Percentiles rank a stretch among this genome's conserved stretches.
phyloP scores from a whole-genome alignment of 768 basidiomycete genomes.

The Pulveroboletus sp. region DNA sequence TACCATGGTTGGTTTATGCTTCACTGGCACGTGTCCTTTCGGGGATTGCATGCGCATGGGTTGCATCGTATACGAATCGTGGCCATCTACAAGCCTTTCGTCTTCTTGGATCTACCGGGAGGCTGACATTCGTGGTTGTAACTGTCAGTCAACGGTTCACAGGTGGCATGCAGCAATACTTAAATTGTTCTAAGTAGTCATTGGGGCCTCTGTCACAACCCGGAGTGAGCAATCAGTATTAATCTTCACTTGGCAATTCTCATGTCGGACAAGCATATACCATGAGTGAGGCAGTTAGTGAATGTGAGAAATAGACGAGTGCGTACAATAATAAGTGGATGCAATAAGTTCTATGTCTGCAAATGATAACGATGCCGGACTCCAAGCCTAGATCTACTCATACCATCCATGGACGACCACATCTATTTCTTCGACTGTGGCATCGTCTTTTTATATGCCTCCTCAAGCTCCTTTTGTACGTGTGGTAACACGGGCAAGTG shows the following conservation, averaged over 20 bases:
- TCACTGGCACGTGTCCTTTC: too few relatives aligned
- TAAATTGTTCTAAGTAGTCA: too few relatives aligned
- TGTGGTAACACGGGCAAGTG: slow-evolving; percentile 84
- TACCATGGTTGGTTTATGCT: too few relatives aligned
- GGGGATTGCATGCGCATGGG: too few relatives aligned
- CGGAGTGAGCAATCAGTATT: too few relatives aligned
- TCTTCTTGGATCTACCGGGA: too few relatives aligned
- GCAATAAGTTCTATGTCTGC: slow-evolving; percentile 20
- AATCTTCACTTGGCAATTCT: neutral
- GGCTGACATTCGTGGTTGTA: too few relatives aligned
- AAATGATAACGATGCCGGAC: slow-evolving; percentile 3
- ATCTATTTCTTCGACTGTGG: slow-evolving; percentile 68
- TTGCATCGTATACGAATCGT: too few relatives aligned
- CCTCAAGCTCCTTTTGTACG: slow-evolving; percentile 85
- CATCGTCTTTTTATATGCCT: slow-evolving; percentile 78
- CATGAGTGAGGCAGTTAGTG: slow-evolving; percentile 1
- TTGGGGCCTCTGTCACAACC: too few relatives aligned
- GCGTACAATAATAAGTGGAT: slow-evolving; percentile 13
- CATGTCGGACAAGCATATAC: neutral
- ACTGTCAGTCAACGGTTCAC: too few relatives aligned
- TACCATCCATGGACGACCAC: neutral
- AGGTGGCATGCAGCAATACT: too few relatives aligned
- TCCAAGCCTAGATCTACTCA: neutral
- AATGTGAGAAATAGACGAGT: slow-evolving; percentile 7
- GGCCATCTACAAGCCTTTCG: too few relatives aligned